Conservation (phyloP, 495 filamentous ascomycete species). For the Ramalina intermedia region DNA sequence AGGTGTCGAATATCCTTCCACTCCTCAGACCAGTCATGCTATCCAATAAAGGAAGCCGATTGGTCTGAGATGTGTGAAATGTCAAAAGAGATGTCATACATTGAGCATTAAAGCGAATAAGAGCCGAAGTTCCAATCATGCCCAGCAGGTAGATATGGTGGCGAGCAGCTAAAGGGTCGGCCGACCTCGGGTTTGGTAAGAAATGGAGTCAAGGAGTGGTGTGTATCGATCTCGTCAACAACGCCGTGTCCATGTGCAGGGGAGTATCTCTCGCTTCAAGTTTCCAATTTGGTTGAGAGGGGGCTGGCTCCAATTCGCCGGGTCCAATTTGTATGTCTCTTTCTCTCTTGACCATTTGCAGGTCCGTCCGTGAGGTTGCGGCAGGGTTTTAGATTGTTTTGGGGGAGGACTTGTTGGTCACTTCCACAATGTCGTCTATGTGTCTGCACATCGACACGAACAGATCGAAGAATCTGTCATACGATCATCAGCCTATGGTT, state of each 20-base stretch:
- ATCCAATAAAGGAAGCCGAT: background rate
- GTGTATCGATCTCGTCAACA: conserved; percentile 3
- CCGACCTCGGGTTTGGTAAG: conserved; percentile 28
- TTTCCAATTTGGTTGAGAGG: conserved; percentile 27
- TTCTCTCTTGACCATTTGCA: conserved; percentile 1
- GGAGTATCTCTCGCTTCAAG: conserved; percentile 13
- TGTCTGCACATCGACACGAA: conserved; percentile 97
- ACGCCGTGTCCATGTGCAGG: conserved; percentile 7
- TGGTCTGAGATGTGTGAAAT: background rate
- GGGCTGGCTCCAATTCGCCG: conserved; percentile 18
- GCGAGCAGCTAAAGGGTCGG: conserved; percentile 17
- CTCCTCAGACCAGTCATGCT: background rate
- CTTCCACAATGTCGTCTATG: conserved; percentile 74
- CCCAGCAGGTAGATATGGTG: background rate
- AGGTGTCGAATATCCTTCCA: conserved; percentile 13
- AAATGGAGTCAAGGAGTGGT: conserved; percentile 22
- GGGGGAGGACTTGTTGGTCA: conserved; percentile 27
- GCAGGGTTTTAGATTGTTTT: conserved; percentile 23
- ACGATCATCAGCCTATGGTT: background rate
- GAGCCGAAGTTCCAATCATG: background rate
- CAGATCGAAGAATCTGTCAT: conserved; percentile 69
- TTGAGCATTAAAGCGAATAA: conserved; percentile 9
- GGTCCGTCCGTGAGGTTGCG: background rate
- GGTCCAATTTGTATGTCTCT: conserved; percentile 17
- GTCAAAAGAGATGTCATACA: background rate